Evolutionary conservation across 2,329 filamentous ascomycete species (phyloP).

Genomic region (Aspergillus latus): DNA sequence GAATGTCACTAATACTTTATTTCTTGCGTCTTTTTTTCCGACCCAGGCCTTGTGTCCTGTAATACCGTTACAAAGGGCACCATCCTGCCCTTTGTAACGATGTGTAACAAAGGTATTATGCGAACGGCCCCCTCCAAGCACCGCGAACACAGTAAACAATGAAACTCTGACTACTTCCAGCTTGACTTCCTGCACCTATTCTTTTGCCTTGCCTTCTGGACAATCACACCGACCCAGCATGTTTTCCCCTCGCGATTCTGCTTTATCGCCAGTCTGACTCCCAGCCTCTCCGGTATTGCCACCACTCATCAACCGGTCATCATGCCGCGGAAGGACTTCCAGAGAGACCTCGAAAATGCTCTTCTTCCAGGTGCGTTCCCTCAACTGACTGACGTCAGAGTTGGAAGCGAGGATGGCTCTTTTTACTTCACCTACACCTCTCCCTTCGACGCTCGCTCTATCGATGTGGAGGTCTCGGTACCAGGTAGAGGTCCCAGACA

Average conservation of each 20-base stretch:
- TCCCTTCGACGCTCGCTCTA: conserved; percentile 24
- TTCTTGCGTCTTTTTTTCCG: too few relatives aligned
- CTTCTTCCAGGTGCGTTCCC: conserved; percentile 40
- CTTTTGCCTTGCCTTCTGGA: not conserved
- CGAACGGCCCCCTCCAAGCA: too few relatives aligned
- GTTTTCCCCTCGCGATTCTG: not conserved
- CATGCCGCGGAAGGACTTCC: conserved; percentile 69
- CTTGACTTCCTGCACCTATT: not conserved
- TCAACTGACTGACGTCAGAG: conserved; percentile 56
- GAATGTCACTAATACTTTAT: too few relatives aligned
- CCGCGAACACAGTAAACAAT: not conserved
- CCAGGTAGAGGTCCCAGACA: conserved; percentile 32
- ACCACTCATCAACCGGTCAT: not conserved
- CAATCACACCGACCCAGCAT: not conserved
- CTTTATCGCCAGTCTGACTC: not conserved
- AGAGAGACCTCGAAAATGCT: conserved; percentile 55
- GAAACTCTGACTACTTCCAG: not conserved
- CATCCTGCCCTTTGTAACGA: too few relatives aligned
- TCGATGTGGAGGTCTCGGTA: conserved; percentile 42
- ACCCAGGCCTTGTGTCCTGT: too few relatives aligned
- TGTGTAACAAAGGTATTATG: not conserved
- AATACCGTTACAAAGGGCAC: too few relatives aligned
- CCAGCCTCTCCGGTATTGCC: not conserved
- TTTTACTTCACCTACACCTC: conserved; percentile 61
- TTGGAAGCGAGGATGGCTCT: conserved; percentile 70